Evolutionary conservation across 768 basidiomycete genomes (phyloP).

Genomic region (Mycena latifolia): DNA sequence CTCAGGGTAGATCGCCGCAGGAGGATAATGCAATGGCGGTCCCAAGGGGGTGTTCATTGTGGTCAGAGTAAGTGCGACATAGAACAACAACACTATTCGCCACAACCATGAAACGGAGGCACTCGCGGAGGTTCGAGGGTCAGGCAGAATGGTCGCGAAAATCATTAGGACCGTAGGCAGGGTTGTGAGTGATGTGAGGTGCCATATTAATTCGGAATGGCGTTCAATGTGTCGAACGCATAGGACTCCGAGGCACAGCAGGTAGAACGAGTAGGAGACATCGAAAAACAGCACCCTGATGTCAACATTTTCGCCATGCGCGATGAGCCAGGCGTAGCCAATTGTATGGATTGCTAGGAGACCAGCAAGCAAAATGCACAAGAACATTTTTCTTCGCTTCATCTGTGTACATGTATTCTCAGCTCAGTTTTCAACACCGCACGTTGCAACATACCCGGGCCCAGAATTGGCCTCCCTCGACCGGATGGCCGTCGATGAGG

Average conservation of each 20-base stretch:
- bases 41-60: conserved; percentile 72
- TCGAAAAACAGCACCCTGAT: conserved; percentile 58
- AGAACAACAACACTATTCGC: conserved; percentile 64
- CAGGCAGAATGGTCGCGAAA: conserved; percentile 68
- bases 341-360: conserved; percentile 64
- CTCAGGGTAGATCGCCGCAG: conserved; percentile 77
- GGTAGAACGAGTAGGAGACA: conserved; percentile 69
- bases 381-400: conserved; percentile 66
- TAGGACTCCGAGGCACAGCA: conserved; percentile 61
- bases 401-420: conserved; percentile 57
- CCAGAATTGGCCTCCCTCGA: conserved; percentile 73
- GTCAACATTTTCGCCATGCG: conserved; percentile 44
- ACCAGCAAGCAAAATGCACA: conserved; percentile 57
- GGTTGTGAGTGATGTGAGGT: conserved; percentile 69
- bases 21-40: conserved; percentile 80
- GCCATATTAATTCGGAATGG: conserved; percentile 66
- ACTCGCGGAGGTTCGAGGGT: conserved; percentile 35
- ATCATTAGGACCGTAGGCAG: conserved; percentile 59
- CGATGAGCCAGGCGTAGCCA: conserved; percentile 66
- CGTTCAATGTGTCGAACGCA: conserved; percentile 60
- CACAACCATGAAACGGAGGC: conserved; percentile 51
- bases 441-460: conserved; percentile 50
- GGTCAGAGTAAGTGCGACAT: conserved; percentile 53
- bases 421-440: background rate
- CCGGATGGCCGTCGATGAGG: conserved; percentile 71